phyloP scores from a whole-genome alignment of 2,329 filamentous ascomycete genomes.

The Exophiala sideris region DNA sequence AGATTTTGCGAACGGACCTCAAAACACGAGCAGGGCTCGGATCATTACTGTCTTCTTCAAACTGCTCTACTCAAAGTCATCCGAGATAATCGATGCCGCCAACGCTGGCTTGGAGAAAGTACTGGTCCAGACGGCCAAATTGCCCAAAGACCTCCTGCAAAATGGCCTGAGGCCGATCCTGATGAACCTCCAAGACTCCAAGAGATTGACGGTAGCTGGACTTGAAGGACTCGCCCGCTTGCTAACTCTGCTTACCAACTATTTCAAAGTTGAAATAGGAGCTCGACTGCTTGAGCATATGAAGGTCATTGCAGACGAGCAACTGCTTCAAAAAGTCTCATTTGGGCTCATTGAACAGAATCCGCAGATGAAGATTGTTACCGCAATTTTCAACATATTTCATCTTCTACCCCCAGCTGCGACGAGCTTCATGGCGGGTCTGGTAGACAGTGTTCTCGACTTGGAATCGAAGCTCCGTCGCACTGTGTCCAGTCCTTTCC shows the following conservation, averaged over 20 bases:
- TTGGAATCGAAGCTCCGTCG: constrained; percentile 80
- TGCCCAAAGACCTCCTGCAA: constrained; percentile 93
- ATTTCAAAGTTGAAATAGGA: constrained; percentile 99
- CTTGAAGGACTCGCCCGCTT: constrained; percentile 87
- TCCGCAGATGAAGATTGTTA: constrained; percentile 87
- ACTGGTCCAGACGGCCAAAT: constrained; percentile 79
- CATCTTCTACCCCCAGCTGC: constrained; percentile 90
- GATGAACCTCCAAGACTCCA: constrained; percentile 90
- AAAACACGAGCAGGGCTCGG: constrained; percentile 59
- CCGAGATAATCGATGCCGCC: constrained; percentile 87
- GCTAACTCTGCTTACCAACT: constrained; percentile 87
- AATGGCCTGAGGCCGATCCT: constrained; percentile 92
- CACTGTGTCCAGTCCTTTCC: constrained; percentile 88
- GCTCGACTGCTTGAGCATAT: constrained; percentile 89
- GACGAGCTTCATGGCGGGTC: constrained; percentile 81
- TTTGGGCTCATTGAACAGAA: constrained; percentile 95
- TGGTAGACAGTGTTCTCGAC: constrained; percentile 86
- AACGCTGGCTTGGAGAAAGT: constrained; percentile 87
- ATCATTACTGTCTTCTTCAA: constrained; percentile 98
- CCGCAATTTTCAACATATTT: constrained; percentile 94
- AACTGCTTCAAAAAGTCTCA: constrained; percentile 78
- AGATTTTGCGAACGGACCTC: constrained; percentile 72
- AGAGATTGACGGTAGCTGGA: constrained; percentile 81
- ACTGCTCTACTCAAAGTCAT: constrained; percentile 87
- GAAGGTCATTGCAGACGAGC: constrained; percentile 80